Percentiles rank a stretch among this genome's conserved stretches.
Conservation (phyloP, 2,329 filamentous ascomycete genomes). For the Fusarium armeniacum region DNA sequence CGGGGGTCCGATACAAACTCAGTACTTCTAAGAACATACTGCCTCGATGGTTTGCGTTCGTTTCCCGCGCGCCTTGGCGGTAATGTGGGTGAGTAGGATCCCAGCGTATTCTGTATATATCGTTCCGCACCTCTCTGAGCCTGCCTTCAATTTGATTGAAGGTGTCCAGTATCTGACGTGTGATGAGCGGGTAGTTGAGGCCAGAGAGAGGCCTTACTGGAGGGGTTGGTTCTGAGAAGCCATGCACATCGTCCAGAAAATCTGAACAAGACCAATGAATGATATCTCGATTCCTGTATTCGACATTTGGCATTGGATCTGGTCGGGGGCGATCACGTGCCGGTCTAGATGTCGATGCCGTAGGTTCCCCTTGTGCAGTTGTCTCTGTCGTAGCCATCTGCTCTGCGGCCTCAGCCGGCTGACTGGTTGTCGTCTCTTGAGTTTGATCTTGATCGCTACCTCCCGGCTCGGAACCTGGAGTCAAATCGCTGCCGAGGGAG, state of each 20-base stretch:
- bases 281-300: neutral
- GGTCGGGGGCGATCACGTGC: neutral
- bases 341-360: neutral
- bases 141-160: neutral
- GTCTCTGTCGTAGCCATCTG: neutral
- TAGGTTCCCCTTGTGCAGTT: neutral
- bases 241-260: neutral
- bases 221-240: neutral
- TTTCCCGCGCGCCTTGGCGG: neutral
- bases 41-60: neutral
- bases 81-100: neutral
- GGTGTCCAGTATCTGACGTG: neutral
- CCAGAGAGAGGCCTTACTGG: slow-evolving; percentile 25
- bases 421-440: neutral
- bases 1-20: too few species aligned
- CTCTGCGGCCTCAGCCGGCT: neutral
- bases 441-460: too few species aligned
- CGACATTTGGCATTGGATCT: neutral
- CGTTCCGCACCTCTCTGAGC: neutral
- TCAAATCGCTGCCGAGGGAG: too few species aligned
- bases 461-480: too few species aligned
- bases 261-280: neutral
- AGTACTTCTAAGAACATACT: neutral
- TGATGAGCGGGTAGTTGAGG: neutral
- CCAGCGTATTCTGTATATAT: neutral